phyloP scores from a whole-genome alignment of 495 filamentous ascomycete genomes.

The Hyaloscypha bicolor region DNA sequence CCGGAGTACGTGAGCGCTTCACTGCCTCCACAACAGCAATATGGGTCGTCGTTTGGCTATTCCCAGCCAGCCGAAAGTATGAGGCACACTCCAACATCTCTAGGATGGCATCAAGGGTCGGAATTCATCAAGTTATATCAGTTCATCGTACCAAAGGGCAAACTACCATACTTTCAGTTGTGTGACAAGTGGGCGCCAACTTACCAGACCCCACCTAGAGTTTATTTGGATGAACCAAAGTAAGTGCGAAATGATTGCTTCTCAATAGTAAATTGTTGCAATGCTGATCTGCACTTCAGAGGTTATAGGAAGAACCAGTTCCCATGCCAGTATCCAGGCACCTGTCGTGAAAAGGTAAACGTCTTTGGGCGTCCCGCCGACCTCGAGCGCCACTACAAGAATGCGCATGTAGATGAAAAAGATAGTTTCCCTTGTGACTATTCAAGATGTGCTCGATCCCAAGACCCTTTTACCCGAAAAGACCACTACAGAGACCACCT shows the following conservation, averaged over 20 bases:
- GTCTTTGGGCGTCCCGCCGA: constrained; percentile 49
- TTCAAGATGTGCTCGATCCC: constrained; percentile 16
- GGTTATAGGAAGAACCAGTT: constrained; percentile 6
- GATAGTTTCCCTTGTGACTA: constrained; percentile 36
- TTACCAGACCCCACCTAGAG: constrained; percentile 7
- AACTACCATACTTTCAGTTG: constrained; percentile 25
- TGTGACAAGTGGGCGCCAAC: neutral
- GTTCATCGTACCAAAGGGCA: constrained; percentile 22
- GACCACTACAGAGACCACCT: constrained; percentile 48
- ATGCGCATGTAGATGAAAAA: constrained; percentile 38
- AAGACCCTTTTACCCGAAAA: constrained; percentile 28
- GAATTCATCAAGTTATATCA: constrained; percentile 15
- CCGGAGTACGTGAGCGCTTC: too few relatives aligned
- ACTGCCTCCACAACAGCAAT: too few relatives aligned
- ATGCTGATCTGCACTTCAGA: constrained; percentile 1
- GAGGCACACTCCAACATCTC: constrained; percentile 12
- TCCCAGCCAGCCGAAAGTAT: neutral
- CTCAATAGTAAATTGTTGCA: neutral
- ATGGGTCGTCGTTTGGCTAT: too few relatives aligned
- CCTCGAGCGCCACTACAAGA: constrained; percentile 49
- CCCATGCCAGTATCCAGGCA: constrained; percentile 40
- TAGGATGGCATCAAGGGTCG: constrained; percentile 15
- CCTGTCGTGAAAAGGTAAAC: constrained; percentile 9
- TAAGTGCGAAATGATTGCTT: neutral
- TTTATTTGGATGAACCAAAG: constrained; percentile 25